Evolutionary conservation across 2,329 filamentous ascomycete genomes (phyloP), one percentile per base, ranked within the genome.

Genomic region (Biscogniauxia mediterranea): DNA sequence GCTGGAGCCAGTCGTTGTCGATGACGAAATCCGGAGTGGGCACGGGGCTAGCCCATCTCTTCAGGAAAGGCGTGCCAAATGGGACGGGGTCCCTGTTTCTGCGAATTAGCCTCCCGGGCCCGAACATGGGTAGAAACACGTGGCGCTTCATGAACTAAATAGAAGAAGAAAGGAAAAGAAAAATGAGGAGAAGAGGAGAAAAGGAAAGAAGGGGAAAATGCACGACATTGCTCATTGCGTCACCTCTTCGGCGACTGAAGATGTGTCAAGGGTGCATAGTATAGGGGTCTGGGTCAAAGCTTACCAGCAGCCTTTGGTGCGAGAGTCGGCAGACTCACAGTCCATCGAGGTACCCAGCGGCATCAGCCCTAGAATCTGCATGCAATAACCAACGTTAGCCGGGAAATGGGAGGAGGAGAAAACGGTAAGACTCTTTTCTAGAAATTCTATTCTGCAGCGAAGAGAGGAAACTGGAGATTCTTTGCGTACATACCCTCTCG

Each of bases 341-440:
- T 84, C 82, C 79, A 84, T 81, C 0, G 80, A 83, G 4, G 80
- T 83, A 28, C 81, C 82, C 5, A 84, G 72, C 3, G 77, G 76
- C 19, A 84, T 66, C 1, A 84, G 66, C 17, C 82, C 82, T 17
- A 77, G 69, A 46, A 84, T 80, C 79, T 81, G 61, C 28, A 32
- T 32, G 28, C 7, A 32, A 13, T 25, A 5, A 32, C 2, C 52
- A 13, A 8, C 7, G 50, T 61, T 6, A 62, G 61, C 38, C 55
- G 11, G 42, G 15, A 32, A 32, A 32, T 8, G 28, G 7, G 28
- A 32, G 28, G 7, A 6, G 2, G 28, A 9, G 28, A 32, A 32
- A 23, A 23, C 23, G 23, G 28, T 32, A 13, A 32, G 28, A 32
- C 2, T 13, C 28, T 4, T 32, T 13, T 52, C 26, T 42, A 38